phyloP scores from a whole-genome alignment of 805 yeast genomes.

The Scheffersomyces stipitis region DNA sequence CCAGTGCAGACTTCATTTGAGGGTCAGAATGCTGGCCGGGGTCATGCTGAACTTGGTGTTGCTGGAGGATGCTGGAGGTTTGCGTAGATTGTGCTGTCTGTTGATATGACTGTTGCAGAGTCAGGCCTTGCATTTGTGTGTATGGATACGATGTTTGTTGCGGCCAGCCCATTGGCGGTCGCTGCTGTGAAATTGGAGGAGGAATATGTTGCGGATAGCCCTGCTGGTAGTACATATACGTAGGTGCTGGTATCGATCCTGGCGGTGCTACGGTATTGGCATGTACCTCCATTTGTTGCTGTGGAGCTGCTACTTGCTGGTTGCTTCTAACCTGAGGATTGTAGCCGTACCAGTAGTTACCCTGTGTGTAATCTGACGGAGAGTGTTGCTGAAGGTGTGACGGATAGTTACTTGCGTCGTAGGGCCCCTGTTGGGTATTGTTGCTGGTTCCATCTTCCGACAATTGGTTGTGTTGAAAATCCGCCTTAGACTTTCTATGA shows the following conservation, averaged over 20 bases:
- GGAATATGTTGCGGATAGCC: slow-evolving; percentile 3
- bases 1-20: too few species aligned
- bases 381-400: slow-evolving; percentile 1
- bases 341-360: slow-evolving; percentile 16
- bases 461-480: slow-evolving; percentile 27
- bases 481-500: slow-evolving; percentile 40
- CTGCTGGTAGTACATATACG: slow-evolving; percentile 3
- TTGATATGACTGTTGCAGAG: background rate
- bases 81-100: background rate
- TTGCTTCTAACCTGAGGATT: slow-evolving; percentile 5
- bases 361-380: slow-evolving; percentile 9
- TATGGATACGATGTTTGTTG: slow-evolving; percentile 65
- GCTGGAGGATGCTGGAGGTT: background rate
- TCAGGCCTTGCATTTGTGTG: slow-evolving; percentile 31
- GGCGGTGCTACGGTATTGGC: slow-evolving; percentile 4
- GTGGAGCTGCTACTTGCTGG: slow-evolving; percentile 3
- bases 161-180: slow-evolving; percentile 10
- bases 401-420: background rate
- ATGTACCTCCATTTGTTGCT: background rate
- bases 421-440: background rate
- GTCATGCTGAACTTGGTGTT: too few species aligned
- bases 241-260: background rate
- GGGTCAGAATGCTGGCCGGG: too few species aligned
- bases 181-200: background rate
- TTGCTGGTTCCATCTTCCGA: slow-evolving; percentile 3